Evolutionary conservation across 2,329 filamentous ascomycete genomes (phyloP).

Genomic region (Ascomycota sp.): DNA sequence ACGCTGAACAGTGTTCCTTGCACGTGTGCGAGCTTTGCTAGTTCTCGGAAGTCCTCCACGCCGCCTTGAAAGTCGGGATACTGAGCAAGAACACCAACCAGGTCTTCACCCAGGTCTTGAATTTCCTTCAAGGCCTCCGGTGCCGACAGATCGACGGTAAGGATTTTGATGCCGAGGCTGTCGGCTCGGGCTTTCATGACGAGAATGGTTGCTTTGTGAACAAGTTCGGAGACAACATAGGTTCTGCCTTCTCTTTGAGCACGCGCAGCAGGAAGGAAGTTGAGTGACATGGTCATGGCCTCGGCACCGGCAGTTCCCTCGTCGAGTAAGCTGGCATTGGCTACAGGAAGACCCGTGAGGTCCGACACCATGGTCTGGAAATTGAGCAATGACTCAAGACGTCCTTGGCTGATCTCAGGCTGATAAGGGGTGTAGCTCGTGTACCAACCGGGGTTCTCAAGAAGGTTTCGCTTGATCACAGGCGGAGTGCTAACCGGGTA

Average conservation of each 20-base stretch:
- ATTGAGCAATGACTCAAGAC: slow-evolving; percentile 80
- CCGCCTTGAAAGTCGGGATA: slow-evolving; percentile 81
- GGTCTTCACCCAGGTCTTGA: slow-evolving; percentile 54
- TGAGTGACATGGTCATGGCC: slow-evolving; percentile 85
- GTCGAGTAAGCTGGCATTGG: slow-evolving; percentile 80
- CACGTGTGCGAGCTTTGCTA: slow-evolving; percentile 61
- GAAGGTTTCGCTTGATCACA: slow-evolving; percentile 79
- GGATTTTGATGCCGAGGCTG: slow-evolving; percentile 73
- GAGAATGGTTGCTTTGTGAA: slow-evolving; percentile 70
- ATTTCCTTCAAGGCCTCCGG: slow-evolving; percentile 40
- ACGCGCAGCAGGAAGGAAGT: slow-evolving; percentile 47
- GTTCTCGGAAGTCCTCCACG: slow-evolving; percentile 49
- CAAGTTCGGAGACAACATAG: slow-evolving; percentile 63
- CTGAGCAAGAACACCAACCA: slow-evolving; percentile 83
- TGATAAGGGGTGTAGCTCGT: slow-evolving; percentile 97
- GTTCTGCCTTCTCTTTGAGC: slow-evolving; percentile 59
- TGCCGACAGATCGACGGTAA: slow-evolving; percentile 50
- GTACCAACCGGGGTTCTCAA: slow-evolving; percentile 92
- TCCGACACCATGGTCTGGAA: slow-evolving; percentile 88
- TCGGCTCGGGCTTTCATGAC: slow-evolving; percentile 72
- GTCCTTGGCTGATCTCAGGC: slow-evolving; percentile 89
- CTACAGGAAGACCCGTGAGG: slow-evolving; percentile 66
- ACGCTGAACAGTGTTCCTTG: slow-evolving; percentile 65
- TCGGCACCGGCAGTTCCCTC: slow-evolving; percentile 86
- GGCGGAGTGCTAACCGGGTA: slow-evolving; percentile 69